Base-by-base conservation (phyloP, 805 yeast species). In the Torulaspora gathmanii region DNA sequence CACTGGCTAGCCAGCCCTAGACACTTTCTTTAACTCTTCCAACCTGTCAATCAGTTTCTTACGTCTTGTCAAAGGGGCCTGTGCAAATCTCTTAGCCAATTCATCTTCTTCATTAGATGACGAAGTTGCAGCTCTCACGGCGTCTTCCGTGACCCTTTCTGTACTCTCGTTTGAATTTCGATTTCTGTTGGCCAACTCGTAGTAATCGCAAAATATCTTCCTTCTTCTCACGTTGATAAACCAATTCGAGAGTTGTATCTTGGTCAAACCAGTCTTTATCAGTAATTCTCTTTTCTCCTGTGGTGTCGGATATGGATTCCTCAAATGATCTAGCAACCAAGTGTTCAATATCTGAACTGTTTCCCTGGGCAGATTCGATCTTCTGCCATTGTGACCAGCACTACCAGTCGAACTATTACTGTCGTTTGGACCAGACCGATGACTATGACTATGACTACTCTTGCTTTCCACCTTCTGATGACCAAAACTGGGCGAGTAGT, bases 161-260 rank as follows among this genome's bases (percentile, higher is more conserved):
- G 44, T 42, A 28, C 41, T 34, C 25, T 42, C 46, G 29, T 30
- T 37, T 13, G 46, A 37, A 25, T 33, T 45, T 13, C 45, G 40
- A 25, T 40, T 46, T 33, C 49, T 43, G 37, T 49, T 43, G 6
- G 52, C 52, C 45, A 49, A 15, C 35, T 56, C 59, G 33, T 61
- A 60, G 42, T 63, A 60, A 25, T 64, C 68, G 37, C 55, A 56
- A 34, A 64, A 65, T 5, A 86, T 75, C 58, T 84, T 80, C 54
- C 95, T 71, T 57, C 95, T 73, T 55, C 95, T 76, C 15, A 91
- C 95, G 61, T 86, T 86, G 58, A 86, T 87, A 57, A 86, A 86
- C 95, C 95, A 86, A 60, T 86, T 87, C 53, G 85, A 76, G 49
- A 86, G 73, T 64, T 86, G 95, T 49, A 84, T 87, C 64, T 83